Conservation (phyloP, 192 early-diverging fungal genomes). For the Lobosporangium transversale region DNA sequence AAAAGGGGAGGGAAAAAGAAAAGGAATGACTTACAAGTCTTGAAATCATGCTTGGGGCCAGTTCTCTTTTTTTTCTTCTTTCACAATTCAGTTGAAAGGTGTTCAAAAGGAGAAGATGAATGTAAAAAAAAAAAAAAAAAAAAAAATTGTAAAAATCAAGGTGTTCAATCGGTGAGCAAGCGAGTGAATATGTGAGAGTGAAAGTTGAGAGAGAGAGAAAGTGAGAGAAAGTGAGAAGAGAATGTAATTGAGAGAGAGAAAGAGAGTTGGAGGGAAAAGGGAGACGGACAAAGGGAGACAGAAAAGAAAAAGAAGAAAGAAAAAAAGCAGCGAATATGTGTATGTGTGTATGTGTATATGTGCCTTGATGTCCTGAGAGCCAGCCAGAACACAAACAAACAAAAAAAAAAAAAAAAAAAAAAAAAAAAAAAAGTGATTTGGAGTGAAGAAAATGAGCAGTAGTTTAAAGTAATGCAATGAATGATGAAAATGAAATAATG, state of each 20-base stretch:
- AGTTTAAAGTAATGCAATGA: too few relatives aligned
- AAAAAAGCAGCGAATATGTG: neutral
- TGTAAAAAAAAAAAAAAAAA: too few relatives aligned
- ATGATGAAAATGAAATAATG: too few relatives aligned
- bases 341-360: neutral
- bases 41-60: slow-evolving; percentile 33
- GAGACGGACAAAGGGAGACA: neutral
- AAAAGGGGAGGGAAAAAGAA: neutral
- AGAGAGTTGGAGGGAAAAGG: neutral
- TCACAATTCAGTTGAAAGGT: too few relatives aligned
- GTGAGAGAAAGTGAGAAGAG: neutral
- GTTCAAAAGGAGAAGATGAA: too few relatives aligned
- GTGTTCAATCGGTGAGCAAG: too few relatives aligned
- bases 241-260: neutral
- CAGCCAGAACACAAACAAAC: too few relatives aligned
- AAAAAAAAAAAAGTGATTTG: neutral
- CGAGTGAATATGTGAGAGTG: neutral
- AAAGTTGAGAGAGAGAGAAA: neutral
- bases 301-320: neutral
- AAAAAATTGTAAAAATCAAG: too few relatives aligned
- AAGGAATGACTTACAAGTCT: slow-evolving; percentile 38
- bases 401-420: neutral
- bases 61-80: neutral
- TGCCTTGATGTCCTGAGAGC: too few relatives aligned
- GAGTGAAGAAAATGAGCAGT: neutral